Evolutionary conservation across 2,329 filamentous ascomycete species (phyloP).

Genomic region (Penicillium brasilianum): DNA sequence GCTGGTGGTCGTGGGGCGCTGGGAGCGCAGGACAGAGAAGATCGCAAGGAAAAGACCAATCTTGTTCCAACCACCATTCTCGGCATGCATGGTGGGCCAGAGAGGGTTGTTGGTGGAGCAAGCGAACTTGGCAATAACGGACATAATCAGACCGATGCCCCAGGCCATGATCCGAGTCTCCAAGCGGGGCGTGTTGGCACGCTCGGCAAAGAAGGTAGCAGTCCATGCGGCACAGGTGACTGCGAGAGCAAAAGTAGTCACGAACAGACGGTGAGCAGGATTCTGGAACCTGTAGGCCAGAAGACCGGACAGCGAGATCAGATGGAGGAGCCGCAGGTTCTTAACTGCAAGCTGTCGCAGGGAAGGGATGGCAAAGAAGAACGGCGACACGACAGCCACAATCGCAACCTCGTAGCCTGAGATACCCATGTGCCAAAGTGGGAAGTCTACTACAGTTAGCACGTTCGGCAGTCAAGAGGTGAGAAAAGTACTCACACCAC

Average conservation of each 20-base stretch:
- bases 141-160: conserved; percentile 79
- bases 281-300: conserved; percentile 76
- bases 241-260: conserved; percentile 78
- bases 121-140: conserved; percentile 87
- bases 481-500: conserved; percentile 75
- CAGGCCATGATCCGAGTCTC: conserved; percentile 83
- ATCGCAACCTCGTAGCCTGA: conserved; percentile 93
- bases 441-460: conserved; percentile 70
- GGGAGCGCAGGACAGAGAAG: conserved; percentile 76
- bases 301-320: conserved; percentile 78
- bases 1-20: conserved; percentile 64
- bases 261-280: conserved; percentile 77
- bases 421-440: conserved; percentile 98
- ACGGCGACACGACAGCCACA: conserved; percentile 80
- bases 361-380: conserved; percentile 73
- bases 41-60: conserved; percentile 77
- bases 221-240: conserved; percentile 85
- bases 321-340: conserved; percentile 72
- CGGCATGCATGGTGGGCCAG: conserved; percentile 90
- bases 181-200: conserved; percentile 72
- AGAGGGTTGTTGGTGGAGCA: conserved; percentile 95
- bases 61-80: conserved; percentile 92
- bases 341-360: conserved; percentile 71
- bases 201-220: conserved; percentile 79
- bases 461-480: background rate